Percentiles rank a stretch among this genome's conserved stretches.
Evolutionary conservation across 805 yeast genomes (phyloP).

Genomic region (Metschnikowia chrysomelidarum): DNA sequence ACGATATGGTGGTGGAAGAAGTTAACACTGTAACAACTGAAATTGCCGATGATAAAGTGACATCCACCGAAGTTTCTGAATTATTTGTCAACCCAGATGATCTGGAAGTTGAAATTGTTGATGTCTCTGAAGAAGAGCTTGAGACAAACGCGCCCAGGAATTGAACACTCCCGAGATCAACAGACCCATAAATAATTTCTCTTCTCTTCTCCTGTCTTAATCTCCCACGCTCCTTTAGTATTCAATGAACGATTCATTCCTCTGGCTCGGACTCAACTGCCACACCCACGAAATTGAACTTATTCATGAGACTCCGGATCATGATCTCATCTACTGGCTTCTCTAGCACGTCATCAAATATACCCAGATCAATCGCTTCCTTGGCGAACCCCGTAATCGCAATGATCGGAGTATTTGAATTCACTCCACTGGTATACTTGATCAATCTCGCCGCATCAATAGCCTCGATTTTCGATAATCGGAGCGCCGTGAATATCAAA

Average conservation of each 20-base stretch:
- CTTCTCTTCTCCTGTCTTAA: too few species aligned
- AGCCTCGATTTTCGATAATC: constrained; percentile 64
- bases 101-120: too few species aligned
- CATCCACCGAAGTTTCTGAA: too few species aligned
- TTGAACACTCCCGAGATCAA: too few species aligned
- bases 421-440: constrained; percentile 72
- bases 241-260: constrained; percentile 5
- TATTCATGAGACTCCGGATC: constrained; percentile 13
- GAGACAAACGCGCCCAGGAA: too few species aligned
- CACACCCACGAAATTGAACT: constrained; percentile 12
- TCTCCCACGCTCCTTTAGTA: too few species aligned
- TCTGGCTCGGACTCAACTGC: constrained; percentile 19
- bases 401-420: constrained; percentile 72
- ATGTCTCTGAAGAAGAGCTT: too few species aligned
- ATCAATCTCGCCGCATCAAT: constrained; percentile 76
- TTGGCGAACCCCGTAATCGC: constrained; percentile 70
- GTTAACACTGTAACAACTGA: too few species aligned
- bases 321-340: constrained; percentile 51
- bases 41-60: too few species aligned
- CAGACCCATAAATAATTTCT: too few species aligned
- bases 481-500: constrained; percentile 72
- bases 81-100: too few species aligned
- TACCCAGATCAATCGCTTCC: constrained; percentile 55
- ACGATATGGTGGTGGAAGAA: too few species aligned
- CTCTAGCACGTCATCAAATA: constrained; percentile 69